phyloP scores from a whole-genome alignment of 2,329 filamentous ascomycete species.

The Cladorrhinum sp. region DNA sequence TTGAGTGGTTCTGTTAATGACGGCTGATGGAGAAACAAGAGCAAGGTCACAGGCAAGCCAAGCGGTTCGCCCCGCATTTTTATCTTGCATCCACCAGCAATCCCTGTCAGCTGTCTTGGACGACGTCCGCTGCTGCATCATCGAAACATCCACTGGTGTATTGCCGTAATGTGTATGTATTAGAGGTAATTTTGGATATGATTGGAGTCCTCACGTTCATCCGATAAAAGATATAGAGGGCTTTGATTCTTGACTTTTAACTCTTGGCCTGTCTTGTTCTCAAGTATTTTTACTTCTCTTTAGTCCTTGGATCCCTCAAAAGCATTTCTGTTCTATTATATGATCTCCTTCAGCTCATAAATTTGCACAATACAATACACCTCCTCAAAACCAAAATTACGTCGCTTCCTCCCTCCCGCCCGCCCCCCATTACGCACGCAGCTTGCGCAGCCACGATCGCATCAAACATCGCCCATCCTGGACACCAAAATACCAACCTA shows the following conservation, averaged over 20 bases:
- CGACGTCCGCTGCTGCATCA: background rate
- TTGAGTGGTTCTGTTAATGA: background rate
- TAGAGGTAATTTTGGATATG: background rate
- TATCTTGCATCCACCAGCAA: background rate
- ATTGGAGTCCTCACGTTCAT: background rate
- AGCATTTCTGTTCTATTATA: too few relatives aligned
- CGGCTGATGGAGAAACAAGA: background rate
- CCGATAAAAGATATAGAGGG: too few relatives aligned
- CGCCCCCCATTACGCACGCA: slow-evolving; percentile 20
- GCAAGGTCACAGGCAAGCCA: slow-evolving; percentile 1
- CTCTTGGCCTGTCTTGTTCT: background rate
- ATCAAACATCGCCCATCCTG: background rate
- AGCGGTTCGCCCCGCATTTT: slow-evolving; percentile 10
- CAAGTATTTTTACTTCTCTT: background rate
- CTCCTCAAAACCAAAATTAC: background rate
- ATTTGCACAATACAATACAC: slow-evolving; percentile 1
- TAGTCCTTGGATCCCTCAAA: background rate
- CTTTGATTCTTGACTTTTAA: background rate
- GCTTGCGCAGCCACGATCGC: slow-evolving; percentile 23
- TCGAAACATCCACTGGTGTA: background rate
- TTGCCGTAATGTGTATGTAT: too few relatives aligned
- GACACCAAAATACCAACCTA: background rate
- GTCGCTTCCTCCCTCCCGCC: too few relatives aligned
- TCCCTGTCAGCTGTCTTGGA: slow-evolving; percentile 9
- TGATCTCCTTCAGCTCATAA: too few relatives aligned